A percentile compares a stretch with the other conserved stretches of the same genome.
Evolutionary conservation across 2,329 filamentous ascomycete species (phyloP).

Genomic region (Daldinia eschscholtzii): DNA sequence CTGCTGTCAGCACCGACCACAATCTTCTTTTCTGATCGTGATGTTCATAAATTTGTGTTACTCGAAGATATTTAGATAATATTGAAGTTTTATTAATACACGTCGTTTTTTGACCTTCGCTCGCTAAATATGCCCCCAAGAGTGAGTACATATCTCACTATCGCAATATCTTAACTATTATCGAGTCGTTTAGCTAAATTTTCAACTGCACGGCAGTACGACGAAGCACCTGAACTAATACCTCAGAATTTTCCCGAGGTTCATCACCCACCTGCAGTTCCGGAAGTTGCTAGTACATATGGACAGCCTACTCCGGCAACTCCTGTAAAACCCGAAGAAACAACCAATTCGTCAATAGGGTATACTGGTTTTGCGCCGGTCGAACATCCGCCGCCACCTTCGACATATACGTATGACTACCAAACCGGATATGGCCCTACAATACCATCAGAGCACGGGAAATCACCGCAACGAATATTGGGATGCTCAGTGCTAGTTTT

Average conservation of each 20-base stretch:
- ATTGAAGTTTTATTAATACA: conserved; percentile 5
- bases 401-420: conserved; percentile 42
- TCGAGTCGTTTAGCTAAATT: conserved; percentile 3
- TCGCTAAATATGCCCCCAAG: conserved; percentile 42
- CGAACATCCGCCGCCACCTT: conserved; percentile 27
- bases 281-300: conserved; percentile 42
- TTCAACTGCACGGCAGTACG: conserved; percentile 44
- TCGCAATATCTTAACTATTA: background rate
- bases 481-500: conserved; percentile 58
- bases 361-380: conserved; percentile 37
- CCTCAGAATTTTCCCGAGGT: conserved; percentile 48
- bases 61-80: conserved; percentile 8
- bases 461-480: conserved; percentile 47
- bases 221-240: conserved; percentile 52
- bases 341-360: conserved; percentile 29
- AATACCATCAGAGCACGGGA: conserved; percentile 33
- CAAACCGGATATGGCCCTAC: conserved; percentile 35
- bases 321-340: conserved; percentile 40
- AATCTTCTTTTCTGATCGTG: conserved; percentile 30
- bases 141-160: conserved; percentile 39
- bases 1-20: conserved; percentile 26
- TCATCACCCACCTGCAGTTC: conserved; percentile 48
- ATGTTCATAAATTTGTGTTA: conserved; percentile 10
- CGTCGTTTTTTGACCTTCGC: background rate
- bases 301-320: conserved; percentile 32